Evolutionary conservation across 495 filamentous ascomycete genomes (phyloP), one percentile per base, ranked within the genome.

Genomic region (Darksidea phi): DNA sequence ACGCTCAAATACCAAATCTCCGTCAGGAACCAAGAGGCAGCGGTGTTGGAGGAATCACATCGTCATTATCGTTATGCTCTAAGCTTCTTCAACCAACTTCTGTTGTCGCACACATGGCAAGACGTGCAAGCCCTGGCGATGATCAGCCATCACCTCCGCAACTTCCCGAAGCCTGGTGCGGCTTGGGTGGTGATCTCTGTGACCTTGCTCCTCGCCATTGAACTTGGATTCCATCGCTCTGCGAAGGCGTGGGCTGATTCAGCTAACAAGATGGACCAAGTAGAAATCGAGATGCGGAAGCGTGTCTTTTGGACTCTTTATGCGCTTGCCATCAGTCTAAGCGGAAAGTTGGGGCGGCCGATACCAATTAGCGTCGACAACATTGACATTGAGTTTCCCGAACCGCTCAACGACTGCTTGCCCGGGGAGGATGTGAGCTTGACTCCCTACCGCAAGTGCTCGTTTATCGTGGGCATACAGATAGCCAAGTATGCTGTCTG

Each of bases 131-230:
- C 88, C 3, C 61, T 92, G 53, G 76, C 83, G 17, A 75, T 92
- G 74, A 82, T 93, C 48, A 82, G 80, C 47, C 67, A 78, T 8
- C 87, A 91, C 70, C 79, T 88, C 1, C 82, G 89, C 49, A 85
- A 82, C 63, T 87, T 90, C 54, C 87, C 89, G n/a, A 89, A 90
- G 65, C 88, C 89, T 24, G 87, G 85, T 23, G 84, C 86, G 51
- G 85, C 84, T 21, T 85, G 82, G 76, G 79, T 85, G 59, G 74
- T 89, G 41, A 80, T 80, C 34, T 79, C 78, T 54, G 80, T 79
- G 45, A 81, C 86, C 8, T 74, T 89, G 23, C 76, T 79, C 34
- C 72, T 86, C 54, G 87, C 87, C 28, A 77, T 91, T 51, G 88
- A 91, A 64, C 69, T 89, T 43, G 87, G 87, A 32, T 71, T 91